phyloP scores from a whole-genome alignment of 352 stramenopile genomes.

The Phytophthora fragariae region DNA sequence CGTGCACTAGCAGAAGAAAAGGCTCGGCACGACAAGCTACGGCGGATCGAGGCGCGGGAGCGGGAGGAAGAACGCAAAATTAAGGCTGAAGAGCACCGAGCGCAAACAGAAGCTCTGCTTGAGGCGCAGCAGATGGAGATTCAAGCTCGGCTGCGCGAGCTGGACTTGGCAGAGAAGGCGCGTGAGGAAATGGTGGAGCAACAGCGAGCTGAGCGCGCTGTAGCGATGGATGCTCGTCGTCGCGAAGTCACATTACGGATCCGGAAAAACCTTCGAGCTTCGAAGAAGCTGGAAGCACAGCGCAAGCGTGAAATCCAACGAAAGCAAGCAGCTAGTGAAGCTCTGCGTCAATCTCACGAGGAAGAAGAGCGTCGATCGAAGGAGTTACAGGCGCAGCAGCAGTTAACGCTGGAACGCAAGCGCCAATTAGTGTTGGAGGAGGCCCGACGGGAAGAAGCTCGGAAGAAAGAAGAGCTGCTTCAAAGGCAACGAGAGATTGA shows the following conservation, averaged over 20 bases:
- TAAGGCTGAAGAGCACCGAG: slow-evolving; percentile 78
- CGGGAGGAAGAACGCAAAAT: slow-evolving; percentile 77
- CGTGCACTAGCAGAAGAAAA: slow-evolving; percentile 82
- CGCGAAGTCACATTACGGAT: slow-evolving; percentile 69
- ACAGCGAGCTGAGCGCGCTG: slow-evolving; percentile 64
- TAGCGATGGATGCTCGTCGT: slow-evolving; percentile 74
- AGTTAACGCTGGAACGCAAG: slow-evolving; percentile 79
- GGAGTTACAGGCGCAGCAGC: slow-evolving; percentile 67
- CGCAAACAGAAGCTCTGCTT: slow-evolving; percentile 61
- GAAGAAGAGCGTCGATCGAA: slow-evolving; percentile 64
- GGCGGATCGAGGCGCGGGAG: slow-evolving; percentile 69
- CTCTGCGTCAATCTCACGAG: slow-evolving; percentile 63
- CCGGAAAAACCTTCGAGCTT: slow-evolving; percentile 73
- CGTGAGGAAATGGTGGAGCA: slow-evolving; percentile 82
- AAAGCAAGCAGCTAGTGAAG: slow-evolving; percentile 69
- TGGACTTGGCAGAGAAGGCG: slow-evolving; percentile 69
- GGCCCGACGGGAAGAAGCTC: slow-evolving; percentile 71
- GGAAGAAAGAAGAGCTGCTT: slow-evolving; percentile 74
- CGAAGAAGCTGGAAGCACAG: slow-evolving; percentile 65
- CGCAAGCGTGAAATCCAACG: slow-evolving; percentile 71
- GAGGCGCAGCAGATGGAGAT: slow-evolving; percentile 77
- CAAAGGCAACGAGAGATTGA: slow-evolving; percentile 75
- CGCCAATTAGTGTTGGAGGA: slow-evolving; percentile 77
- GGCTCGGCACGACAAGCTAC: slow-evolving; percentile 72
- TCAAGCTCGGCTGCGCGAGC: slow-evolving; percentile 58